Evolutionary conservation across 1,284 basidiomycete genomes (phyloP).

Genomic region (Boletellus deceptivus): DNA sequence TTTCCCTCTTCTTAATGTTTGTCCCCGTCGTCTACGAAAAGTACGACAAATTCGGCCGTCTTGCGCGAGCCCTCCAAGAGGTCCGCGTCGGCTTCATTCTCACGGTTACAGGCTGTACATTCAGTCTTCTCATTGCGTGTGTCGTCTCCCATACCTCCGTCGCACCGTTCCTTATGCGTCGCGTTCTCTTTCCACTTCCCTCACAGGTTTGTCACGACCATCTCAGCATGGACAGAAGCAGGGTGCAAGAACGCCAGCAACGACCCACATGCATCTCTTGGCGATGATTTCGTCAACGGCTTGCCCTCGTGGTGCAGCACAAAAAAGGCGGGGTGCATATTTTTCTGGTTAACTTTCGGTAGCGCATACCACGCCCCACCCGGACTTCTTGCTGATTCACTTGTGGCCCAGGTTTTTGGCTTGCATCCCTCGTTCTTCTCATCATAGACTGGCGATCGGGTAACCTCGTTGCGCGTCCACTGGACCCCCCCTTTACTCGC

Average conservation of each 20-base stretch:
- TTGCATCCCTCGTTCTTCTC: slow-evolving; percentile 57
- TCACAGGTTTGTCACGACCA: slow-evolving; percentile 65
- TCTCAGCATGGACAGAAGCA: slow-evolving; percentile 75
- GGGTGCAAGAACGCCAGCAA: slow-evolving; percentile 81
- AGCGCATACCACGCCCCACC: slow-evolving; percentile 11
- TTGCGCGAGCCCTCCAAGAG: slow-evolving; percentile 79
- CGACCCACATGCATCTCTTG: slow-evolving; percentile 70
- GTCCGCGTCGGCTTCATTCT: slow-evolving; percentile 80
- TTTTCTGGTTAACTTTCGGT: slow-evolving; percentile 85
- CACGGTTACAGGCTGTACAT: slow-evolving; percentile 59
- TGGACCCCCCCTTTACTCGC: slow-evolving; percentile 69
- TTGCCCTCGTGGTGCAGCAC: slow-evolving; percentile 83
- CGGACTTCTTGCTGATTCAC: slow-evolving; percentile 2
- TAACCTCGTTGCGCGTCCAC: slow-evolving; percentile 47
- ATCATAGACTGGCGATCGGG: slow-evolving; percentile 74
- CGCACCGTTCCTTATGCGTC: slow-evolving; percentile 11
- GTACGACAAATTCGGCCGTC: slow-evolving; percentile 72
- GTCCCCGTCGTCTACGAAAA: slow-evolving; percentile 84
- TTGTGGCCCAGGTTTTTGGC: slow-evolving; percentile 57
- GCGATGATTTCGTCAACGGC: slow-evolving; percentile 65
- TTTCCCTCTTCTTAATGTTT: slow-evolving; percentile 68
- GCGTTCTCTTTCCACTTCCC: neutral
- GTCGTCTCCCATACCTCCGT: slow-evolving; percentile 30
- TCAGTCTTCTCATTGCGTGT: slow-evolving; percentile 73
- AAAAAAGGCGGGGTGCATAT: slow-evolving; percentile 83